Percentiles rank a stretch among this genome's conserved stretches.
Evolutionary conservation across 495 filamentous ascomycete species (phyloP).

Genomic region (Hyphodiscus hymeniophilus): DNA sequence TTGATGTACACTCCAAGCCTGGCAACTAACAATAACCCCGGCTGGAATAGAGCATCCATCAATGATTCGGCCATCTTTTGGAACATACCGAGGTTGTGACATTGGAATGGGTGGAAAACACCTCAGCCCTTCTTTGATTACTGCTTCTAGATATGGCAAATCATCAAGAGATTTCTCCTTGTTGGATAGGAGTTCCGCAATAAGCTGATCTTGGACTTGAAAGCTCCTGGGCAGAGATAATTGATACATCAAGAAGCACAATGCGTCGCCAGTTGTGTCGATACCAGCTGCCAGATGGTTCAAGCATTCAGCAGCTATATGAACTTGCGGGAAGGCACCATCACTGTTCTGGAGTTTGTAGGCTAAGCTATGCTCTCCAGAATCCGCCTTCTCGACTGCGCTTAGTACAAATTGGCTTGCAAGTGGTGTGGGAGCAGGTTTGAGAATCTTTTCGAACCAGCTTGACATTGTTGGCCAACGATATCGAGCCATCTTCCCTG

Average conservation of each 20-base stretch:
- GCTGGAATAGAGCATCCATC: constrained; percentile 38
- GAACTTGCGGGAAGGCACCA: constrained; percentile 20
- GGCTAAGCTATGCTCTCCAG: constrained; percentile 26
- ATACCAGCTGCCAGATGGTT: constrained; percentile 51
- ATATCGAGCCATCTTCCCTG: constrained; percentile 13
- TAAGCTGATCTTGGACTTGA: constrained; percentile 36
- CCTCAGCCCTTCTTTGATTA: constrained; percentile 51
- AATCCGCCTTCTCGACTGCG: constrained; percentile 14
- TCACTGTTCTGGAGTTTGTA: constrained; percentile 28
- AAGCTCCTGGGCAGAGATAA: constrained; percentile 38
- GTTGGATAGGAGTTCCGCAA: constrained; percentile 36
- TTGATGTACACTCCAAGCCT: constrained; percentile 45
- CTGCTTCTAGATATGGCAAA: constrained; percentile 50
- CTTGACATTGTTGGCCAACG: constrained; percentile 7
- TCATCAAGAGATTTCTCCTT: constrained; percentile 35
- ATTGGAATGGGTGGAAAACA: constrained; percentile 58
- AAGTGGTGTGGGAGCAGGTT: constrained; percentile 11
- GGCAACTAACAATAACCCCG: constrained; percentile 44
- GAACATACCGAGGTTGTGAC: constrained; percentile 55
- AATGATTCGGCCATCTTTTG: constrained; percentile 38
- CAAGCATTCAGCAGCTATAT: constrained; percentile 38
- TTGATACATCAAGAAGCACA: constrained; percentile 62
- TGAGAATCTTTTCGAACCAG: constrained; percentile 9
- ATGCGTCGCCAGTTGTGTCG: constrained; percentile 56
- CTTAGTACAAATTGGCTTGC: constrained; percentile 12